A percentile compares a stretch with the other conserved stretches of the same genome.
Conservation (phyloP, 805 yeast genomes). For the Maudiozyma barnettii region DNA sequence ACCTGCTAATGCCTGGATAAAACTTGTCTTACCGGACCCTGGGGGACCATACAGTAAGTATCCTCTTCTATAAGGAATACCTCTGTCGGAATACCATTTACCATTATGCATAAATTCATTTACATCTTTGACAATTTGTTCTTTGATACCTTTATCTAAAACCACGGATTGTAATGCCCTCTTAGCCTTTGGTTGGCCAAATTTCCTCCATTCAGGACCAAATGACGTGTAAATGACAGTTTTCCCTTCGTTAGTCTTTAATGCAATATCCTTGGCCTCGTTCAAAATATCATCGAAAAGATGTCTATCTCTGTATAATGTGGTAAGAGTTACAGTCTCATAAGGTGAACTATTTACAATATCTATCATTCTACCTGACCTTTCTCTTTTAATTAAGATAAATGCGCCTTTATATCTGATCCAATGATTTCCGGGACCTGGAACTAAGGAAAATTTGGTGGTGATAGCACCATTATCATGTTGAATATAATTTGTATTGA, state of each 20-base stretch:
- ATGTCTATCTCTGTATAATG: slow-evolving; percentile 70
- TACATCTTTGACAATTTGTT: slow-evolving; percentile 59
- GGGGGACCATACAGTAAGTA: slow-evolving; percentile 94
- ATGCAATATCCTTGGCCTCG: slow-evolving; percentile 80
- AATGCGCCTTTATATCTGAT: slow-evolving; percentile 78
- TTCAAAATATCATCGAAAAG: slow-evolving; percentile 60
- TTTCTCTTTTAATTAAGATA: slow-evolving; percentile 79
- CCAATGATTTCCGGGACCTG: slow-evolving; percentile 95
- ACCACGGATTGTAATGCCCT: slow-evolving; percentile 79
- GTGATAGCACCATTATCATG: slow-evolving; percentile 88
- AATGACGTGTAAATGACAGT: slow-evolving; percentile 89
- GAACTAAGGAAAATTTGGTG: slow-evolving; percentile 83
- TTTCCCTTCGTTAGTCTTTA: slow-evolving; percentile 78
- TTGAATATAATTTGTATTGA: slow-evolving; percentile 76
- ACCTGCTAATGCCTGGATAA: slow-evolving; percentile 94
- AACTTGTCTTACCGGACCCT: slow-evolving; percentile 93
- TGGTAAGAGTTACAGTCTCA: slow-evolving; percentile 91
- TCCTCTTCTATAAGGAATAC: slow-evolving; percentile 96
- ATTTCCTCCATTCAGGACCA: slow-evolving; percentile 99
- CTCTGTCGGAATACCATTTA: slow-evolving; percentile 88
- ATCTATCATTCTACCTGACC: slow-evolving; percentile 83
- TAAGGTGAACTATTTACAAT: slow-evolving; percentile 87
- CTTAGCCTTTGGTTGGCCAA: slow-evolving; percentile 89
- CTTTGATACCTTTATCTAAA: slow-evolving; percentile 66
- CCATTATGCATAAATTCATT: slow-evolving; percentile 71